Base-by-base conservation (phyloP, 768 basidiomycete genomes). In the Boletus barrowsii region DNA sequence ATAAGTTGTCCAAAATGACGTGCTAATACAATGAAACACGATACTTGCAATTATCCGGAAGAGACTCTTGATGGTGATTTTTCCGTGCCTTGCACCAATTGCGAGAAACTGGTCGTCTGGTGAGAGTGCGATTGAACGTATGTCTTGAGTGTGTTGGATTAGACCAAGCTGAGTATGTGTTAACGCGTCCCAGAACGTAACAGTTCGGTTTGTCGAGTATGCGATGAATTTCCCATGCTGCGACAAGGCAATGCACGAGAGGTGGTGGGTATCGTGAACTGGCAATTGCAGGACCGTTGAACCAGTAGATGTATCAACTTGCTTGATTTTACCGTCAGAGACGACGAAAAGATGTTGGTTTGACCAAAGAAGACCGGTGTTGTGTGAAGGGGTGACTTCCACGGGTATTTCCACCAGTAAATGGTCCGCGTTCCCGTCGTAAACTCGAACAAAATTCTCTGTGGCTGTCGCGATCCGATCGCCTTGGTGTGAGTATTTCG, bases 71-170 rank as follows among this genome's bases (percentile, higher is more conserved):
- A 57, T 3, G n/a, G 3, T 22, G 8, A 59, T 24, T 18, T 18
- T 53, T 3, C 37, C 30, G 2, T 8, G 13, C 17, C 30, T 1
- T 41, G 35, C 41, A 22, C 22, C 20, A 5, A 39, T 40, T 13
- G 51, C 58, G 13, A 58, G n/a, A 24, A 17, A 20, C 9, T 10
- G 39, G 24, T 22, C 42, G 10, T 57, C 49, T 5, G 36, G 33
- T 2, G 54, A 58, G 33, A 55, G 10, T 2, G 55, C n/a, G 13
- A 59, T 46, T 9, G 47, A 58, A 24, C 9, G 9, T 39, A 39
- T 33, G 5, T n/a, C 44, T 5, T 49, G 14, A 17, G 13, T 1
- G 11, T 49, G 51, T 18, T 41, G n/a, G 14, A 47, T 33, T 39
- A 33, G 1, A 49, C 29, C 24, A 6, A 59, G 42, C 11, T 42